These are phyloP conservation scores for Pharnaceum exiguum DNA, from an alignment of 148 eudicot species.

Conservation along the genomic window DNA sequence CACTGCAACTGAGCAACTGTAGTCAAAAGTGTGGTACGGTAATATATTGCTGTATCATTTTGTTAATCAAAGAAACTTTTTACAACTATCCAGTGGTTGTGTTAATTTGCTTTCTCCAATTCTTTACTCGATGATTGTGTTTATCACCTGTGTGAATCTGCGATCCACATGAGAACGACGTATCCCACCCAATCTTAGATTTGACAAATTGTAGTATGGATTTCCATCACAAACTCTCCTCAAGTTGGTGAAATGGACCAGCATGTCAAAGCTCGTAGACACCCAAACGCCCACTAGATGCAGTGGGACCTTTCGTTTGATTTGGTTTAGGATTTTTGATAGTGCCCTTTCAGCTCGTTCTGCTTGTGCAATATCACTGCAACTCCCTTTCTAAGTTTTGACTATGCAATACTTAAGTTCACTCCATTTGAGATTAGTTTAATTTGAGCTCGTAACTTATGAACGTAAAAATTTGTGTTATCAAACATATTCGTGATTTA, in stretches of 20 bases:
- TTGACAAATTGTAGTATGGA: conserved; percentile 3
- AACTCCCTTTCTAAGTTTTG: neutral
- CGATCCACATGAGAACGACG: conserved; percentile 6
- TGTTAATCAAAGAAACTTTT: too few relatives aligned
- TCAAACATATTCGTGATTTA: too few relatives aligned
- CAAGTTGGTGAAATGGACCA: conserved; percentile 20
- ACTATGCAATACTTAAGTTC: neutral
- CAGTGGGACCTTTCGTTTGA: conserved; percentile 9
- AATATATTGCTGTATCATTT: too few relatives aligned
- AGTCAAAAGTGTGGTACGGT: too few relatives aligned
- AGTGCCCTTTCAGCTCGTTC: too few relatives aligned
- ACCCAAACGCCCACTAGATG: conserved; percentile 4
- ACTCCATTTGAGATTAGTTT: neutral
- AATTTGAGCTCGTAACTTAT: too few relatives aligned
- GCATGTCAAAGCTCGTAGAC: neutral
- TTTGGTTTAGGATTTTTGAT: conserved; percentile 16
- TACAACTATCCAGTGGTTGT: neutral
- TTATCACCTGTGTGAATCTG: neutral
- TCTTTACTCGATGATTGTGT: neutral
- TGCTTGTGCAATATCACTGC: too few relatives aligned
- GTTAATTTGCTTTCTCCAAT: neutral
- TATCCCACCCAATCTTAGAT: neutral
- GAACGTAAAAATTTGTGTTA: too few relatives aligned
- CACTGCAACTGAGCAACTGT: too few relatives aligned
- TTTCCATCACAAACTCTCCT: neutral